These are phyloP conservation scores for Boeremia lycopersici DNA, from an alignment of 2,329 filamentous ascomycete species.

Conservation along the genomic window DNA sequence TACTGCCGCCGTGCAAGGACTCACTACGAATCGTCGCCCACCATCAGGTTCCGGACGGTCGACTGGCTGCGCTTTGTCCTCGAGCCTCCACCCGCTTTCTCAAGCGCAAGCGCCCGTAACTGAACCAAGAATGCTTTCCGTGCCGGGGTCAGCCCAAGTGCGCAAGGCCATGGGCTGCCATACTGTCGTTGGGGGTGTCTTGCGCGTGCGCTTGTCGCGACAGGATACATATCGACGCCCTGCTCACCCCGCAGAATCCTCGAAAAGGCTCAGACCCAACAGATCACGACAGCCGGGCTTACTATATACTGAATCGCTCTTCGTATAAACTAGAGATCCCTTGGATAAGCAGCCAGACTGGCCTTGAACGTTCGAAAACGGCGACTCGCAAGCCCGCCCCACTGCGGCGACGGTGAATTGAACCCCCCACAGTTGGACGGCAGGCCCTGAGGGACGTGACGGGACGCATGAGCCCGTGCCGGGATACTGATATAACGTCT, in stretches of 20 bases:
- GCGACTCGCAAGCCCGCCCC: conserved; percentile 36
- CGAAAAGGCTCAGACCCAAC: conserved; percentile 38
- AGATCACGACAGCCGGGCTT: conserved; percentile 19
- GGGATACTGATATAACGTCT: conserved; percentile 36
- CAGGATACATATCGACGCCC: conserved; percentile 41
- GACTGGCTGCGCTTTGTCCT: conserved; percentile 37
- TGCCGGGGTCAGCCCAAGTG: conserved; percentile 35
- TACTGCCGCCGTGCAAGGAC: conserved; percentile 36
- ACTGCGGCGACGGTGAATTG: conserved; percentile 38
- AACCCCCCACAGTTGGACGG: conserved; percentile 39
- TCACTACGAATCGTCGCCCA: conserved; percentile 44
- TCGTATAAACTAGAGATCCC: conserved; percentile 27
- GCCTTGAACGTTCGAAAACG: conserved; percentile 27
- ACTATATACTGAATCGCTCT: conserved; percentile 15
- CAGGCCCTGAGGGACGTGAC: conserved; percentile 31
- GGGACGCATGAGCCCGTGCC: conserved; percentile 34
- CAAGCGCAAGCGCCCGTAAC: conserved; percentile 46
- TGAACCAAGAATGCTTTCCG: conserved; percentile 35
- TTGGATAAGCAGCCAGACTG: conserved; percentile 28
- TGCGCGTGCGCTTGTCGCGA: conserved; percentile 30
- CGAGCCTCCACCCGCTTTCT: conserved; percentile 41
- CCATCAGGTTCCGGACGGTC: conserved; percentile 36
- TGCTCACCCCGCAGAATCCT: conserved; percentile 34
- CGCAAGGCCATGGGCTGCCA: conserved; percentile 32
- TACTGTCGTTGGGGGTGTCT: conserved; percentile 31